phyloP scores from a whole-genome alignment of 2,329 filamentous ascomycete genomes.

The Purpureocillium takamizusanense region DNA sequence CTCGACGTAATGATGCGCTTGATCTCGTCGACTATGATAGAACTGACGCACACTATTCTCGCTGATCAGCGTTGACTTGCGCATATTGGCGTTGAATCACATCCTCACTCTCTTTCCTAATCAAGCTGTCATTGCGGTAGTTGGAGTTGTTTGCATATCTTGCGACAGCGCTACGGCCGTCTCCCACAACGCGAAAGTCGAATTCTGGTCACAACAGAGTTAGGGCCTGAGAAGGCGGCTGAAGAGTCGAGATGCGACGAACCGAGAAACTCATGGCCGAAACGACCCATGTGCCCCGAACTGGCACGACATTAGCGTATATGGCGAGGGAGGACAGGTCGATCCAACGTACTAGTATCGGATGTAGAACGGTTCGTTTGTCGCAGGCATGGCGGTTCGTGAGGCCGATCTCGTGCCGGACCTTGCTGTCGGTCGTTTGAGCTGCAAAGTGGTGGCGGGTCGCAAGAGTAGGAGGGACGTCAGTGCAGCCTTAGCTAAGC shows the following conservation, averaged over 20 bases:
- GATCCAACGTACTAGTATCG: conserved; percentile 80
- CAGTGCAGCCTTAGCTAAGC: neutral
- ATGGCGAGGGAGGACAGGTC: neutral
- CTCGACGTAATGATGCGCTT: conserved; percentile 95
- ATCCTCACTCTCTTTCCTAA: conserved; percentile 93
- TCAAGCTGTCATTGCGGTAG: conserved; percentile 96
- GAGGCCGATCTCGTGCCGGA: neutral
- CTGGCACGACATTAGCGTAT: conserved; percentile 36
- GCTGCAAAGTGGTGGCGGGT: no score
- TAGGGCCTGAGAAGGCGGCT: neutral
- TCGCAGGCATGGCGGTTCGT: conserved; percentile 44
- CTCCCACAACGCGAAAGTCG: conserved; percentile 85
- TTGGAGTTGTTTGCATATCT: conserved; percentile 99
- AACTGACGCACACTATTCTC: conserved; percentile 82
- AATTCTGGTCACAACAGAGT: conserved; percentile 58
- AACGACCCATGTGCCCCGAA: conserved; percentile 93
- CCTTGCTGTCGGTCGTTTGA: neutral
- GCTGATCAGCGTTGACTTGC: neutral
- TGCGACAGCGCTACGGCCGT: conserved; percentile 86
- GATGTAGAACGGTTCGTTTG: conserved; percentile 83
- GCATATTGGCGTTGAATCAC: neutral
- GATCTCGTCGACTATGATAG: conserved; percentile 83
- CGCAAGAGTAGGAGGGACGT: no score
- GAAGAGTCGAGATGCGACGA: conserved; percentile 1
- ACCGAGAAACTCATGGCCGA: conserved; percentile 98